Evolutionary conservation across 1,139 yeast species (phyloP).

Genomic region (Yamadazyma kanchanaburiensis): DNA sequence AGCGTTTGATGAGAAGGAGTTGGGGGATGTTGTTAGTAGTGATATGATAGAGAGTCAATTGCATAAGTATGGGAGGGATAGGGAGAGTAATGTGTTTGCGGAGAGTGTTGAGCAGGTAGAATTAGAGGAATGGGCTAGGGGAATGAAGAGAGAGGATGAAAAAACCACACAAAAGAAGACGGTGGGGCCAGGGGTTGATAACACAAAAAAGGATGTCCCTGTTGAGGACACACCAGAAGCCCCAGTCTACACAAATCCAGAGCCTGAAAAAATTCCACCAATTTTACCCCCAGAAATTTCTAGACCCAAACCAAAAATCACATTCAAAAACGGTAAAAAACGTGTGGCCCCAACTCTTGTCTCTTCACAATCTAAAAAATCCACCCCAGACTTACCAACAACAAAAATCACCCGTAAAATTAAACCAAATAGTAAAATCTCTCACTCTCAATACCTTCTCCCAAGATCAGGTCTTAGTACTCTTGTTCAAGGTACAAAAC

Average conservation of each 20-base stretch:
- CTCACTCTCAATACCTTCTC: slow-evolving; percentile 38
- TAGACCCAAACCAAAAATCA: slow-evolving; percentile 21
- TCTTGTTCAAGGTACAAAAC: slow-evolving; percentile 43
- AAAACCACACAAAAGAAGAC: slow-evolving; percentile 1
- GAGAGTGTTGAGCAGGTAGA: slow-evolving; percentile 78
- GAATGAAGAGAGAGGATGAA: slow-evolving; percentile 1
- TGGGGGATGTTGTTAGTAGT: slow-evolving; percentile 72
- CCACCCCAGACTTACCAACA: slow-evolving; percentile 3
- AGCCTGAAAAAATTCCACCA: slow-evolving; percentile 2
- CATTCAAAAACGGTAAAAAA: slow-evolving; percentile 77
- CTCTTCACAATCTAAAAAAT: slow-evolving; percentile 32
- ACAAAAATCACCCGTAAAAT: slow-evolving; percentile 15
- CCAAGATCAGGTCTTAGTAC: slow-evolving; percentile 50
- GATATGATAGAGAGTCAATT: slow-evolving; percentile 63
- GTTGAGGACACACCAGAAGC: no score
- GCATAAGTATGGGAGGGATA: slow-evolving; percentile 82
- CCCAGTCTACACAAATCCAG: not conserved
- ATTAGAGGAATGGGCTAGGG: slow-evolving; percentile 59
- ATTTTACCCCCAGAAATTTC: slow-evolving; percentile 1
- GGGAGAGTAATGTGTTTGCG: slow-evolving; percentile 80
- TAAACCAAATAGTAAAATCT: slow-evolving; percentile 28
- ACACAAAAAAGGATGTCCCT: not conserved
- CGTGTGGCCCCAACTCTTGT: slow-evolving; percentile 84
- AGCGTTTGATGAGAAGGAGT: slow-evolving; percentile 63
- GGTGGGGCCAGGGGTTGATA: not conserved